Evolutionary conservation across 805 yeast genomes (phyloP), one percentile per base, ranked within the genome.

Genomic region (Zygosaccharomyces lentus): DNA sequence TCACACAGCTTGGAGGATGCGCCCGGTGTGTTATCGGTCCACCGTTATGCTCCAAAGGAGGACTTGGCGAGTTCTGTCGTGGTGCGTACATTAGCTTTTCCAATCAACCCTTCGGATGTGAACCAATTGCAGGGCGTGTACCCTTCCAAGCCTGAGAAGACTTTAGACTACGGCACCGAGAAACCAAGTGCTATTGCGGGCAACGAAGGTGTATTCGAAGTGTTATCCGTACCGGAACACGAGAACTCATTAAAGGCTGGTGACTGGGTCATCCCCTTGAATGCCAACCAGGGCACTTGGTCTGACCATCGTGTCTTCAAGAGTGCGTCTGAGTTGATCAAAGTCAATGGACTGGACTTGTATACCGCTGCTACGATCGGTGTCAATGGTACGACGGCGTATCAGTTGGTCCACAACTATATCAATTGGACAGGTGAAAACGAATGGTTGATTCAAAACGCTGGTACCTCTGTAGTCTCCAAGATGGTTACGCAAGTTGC

Each of bases 381-480:
- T 5, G 98, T 93, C 41, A 93, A 93, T 64, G 97, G 99, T 3
- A 76, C 86, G 41, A 87, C 96, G 8, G 99, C 98, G 0, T 87
- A 81, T 58, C 86, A 87, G 66, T 77, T 93, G 86, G 81, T 91
- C 51, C 80, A 84, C 13, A 77, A 83, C 65, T 85, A 79, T 64
- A 62, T 69, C 4, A 43, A 59, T 13, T 62, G 71, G 63, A 50
- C 29, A 7, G 26, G 41, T n/a, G 54, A 50, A 4, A 71, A 70
- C 34, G 90, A 90, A 64, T 93, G 96, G 96, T 78, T 93, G 52
- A 81, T 93, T 51, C 98, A 93, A 69, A 93, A 91, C 59, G 99
- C 96, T 26, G 98, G 96, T 29, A 93, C 88, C 54, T 87, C 96
- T 6, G 95, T 93, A 24, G 99, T 93, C 9, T 96, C 96, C 5